Conservation (phyloP, 352 stramenopile species). For the Phytophthora hybrid region DNA sequence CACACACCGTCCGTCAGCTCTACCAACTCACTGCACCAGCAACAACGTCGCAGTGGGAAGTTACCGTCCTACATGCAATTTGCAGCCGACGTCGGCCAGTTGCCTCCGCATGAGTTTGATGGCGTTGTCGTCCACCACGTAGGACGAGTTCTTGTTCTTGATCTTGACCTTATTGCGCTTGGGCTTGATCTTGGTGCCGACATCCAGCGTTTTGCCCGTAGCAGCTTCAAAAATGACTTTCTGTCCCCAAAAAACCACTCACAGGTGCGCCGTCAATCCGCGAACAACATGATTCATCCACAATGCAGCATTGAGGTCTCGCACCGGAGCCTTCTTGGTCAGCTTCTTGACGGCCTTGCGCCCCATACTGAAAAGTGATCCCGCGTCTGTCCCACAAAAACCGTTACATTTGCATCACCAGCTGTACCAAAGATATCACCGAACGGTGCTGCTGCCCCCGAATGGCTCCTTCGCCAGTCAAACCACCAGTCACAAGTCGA, state of each 20-base stretch:
- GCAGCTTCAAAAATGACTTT: constrained; percentile 40
- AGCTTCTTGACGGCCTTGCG: constrained; percentile 41
- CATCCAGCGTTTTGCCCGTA: constrained; percentile 34
- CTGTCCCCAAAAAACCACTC: constrained; percentile 8
- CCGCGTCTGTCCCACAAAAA: not conserved
- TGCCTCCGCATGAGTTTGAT: constrained; percentile 67
- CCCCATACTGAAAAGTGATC: constrained; percentile 8
- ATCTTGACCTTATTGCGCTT: constrained; percentile 27
- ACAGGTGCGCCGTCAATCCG: not conserved
- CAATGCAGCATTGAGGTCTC: not conserved
- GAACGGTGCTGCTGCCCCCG: not conserved
- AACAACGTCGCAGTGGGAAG: not conserved
- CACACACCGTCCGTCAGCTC: constrained; percentile 1
- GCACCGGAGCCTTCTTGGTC: constrained; percentile 49
- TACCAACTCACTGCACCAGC: not conserved
- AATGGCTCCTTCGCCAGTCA: constrained; percentile 24
- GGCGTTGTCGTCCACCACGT: constrained; percentile 55
- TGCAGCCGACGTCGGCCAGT: constrained; percentile 66
- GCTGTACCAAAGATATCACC: not conserved
- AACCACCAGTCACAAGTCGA: constrained; percentile 2
- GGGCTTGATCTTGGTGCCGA: not conserved
- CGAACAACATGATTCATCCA: not conserved
- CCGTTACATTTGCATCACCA: not conserved
- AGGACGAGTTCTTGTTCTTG: constrained; percentile 32
- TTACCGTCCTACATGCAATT: constrained; percentile 49